Percentiles rank a stretch among this genome's conserved stretches.
phyloP scores from a whole-genome alignment of 345 rosid species.

The Camelina sativa region DNA sequence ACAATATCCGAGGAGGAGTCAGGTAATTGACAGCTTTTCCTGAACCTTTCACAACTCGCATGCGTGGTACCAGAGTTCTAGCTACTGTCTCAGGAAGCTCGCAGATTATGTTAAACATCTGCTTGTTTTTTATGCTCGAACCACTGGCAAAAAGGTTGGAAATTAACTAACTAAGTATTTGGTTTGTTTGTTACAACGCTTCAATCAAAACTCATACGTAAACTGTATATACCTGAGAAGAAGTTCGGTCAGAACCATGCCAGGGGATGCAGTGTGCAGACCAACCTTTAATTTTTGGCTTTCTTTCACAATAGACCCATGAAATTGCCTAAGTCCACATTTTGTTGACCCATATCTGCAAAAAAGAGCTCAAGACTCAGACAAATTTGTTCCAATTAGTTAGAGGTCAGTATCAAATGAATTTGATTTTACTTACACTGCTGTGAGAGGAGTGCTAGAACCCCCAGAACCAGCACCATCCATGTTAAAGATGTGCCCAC shows the following conservation, averaged over 20 bases:
- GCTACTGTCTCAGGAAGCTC: slow-evolving; percentile 98
- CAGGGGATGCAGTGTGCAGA: slow-evolving; percentile 93
- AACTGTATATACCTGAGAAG: slow-evolving; percentile 66
- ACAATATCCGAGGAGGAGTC: slow-evolving; percentile 93
- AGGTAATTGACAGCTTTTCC: slow-evolving; percentile 81
- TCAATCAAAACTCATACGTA: neutral
- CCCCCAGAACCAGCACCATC: slow-evolving; percentile 99
- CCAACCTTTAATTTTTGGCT: slow-evolving; percentile 83
- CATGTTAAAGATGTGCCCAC: slow-evolving; percentile 96
- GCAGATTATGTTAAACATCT: slow-evolving; percentile 89
- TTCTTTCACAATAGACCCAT: slow-evolving; percentile 83
- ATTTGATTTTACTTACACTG: slow-evolving; percentile 63
- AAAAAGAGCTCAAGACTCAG: slow-evolving; percentile 25
- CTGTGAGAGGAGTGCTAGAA: slow-evolving; percentile 96
- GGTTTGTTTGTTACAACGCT: neutral
- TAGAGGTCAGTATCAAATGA: neutral
- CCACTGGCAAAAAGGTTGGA: slow-evolving; percentile 58
- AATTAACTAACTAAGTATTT: too few species aligned
- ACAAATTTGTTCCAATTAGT: neutral
- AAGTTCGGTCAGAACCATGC: slow-evolving; percentile 96
- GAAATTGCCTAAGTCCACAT: slow-evolving; percentile 96
- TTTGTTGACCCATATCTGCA: slow-evolving; percentile 92
- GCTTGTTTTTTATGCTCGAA: slow-evolving; percentile 73
- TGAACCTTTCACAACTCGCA: slow-evolving; percentile 82
- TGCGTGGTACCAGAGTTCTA: slow-evolving; percentile 85